Evolutionary conservation across 768 basidiomycete genomes (phyloP).

Genomic region (Mycena capillaripes): DNA sequence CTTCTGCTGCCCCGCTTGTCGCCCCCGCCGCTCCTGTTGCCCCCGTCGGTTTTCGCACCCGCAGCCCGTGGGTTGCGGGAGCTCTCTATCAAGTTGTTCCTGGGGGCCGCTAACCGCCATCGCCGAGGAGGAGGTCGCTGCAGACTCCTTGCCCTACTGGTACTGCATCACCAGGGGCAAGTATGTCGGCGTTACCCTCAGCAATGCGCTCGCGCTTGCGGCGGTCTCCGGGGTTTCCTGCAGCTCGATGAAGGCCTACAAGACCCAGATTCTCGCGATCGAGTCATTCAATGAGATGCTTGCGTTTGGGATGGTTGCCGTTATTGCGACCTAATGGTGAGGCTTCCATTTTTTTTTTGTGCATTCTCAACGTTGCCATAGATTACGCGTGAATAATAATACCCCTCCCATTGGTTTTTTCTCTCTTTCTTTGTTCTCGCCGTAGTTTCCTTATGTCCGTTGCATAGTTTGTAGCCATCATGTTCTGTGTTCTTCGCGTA

Average conservation of each 20-base stretch:
- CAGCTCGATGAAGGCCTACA: conserved; percentile 6
- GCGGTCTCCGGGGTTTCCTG: neutral
- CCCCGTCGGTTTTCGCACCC: neutral
- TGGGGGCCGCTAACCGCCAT: neutral
- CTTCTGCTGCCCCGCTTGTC: too few relatives aligned
- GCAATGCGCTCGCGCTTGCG: neutral
- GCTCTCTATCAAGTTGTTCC: conserved; percentile 5
- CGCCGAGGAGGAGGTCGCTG: neutral
- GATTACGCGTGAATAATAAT: too few relatives aligned
- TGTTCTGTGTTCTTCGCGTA: neutral
- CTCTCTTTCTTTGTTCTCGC: neutral
- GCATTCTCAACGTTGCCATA: neutral
- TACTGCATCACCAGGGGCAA: conserved; percentile 2
- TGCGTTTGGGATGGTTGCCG: neutral
- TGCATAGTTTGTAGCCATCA: neutral
- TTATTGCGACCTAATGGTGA: too few relatives aligned
- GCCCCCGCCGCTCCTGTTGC: neutral
- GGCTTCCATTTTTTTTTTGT: too few relatives aligned
- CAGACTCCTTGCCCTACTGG: neutral
- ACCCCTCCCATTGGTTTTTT: too few relatives aligned
- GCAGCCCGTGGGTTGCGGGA: conserved; percentile 4
- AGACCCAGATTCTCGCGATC: neutral
- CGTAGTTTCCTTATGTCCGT: neutral
- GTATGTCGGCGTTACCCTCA: conserved; percentile 16
- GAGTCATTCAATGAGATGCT: conserved; percentile 7